Percentiles rank a stretch among this genome's conserved stretches.
phyloP scores from a whole-genome alignment of 202 grass and related monocot species.

The Panicum virgatum region DNA sequence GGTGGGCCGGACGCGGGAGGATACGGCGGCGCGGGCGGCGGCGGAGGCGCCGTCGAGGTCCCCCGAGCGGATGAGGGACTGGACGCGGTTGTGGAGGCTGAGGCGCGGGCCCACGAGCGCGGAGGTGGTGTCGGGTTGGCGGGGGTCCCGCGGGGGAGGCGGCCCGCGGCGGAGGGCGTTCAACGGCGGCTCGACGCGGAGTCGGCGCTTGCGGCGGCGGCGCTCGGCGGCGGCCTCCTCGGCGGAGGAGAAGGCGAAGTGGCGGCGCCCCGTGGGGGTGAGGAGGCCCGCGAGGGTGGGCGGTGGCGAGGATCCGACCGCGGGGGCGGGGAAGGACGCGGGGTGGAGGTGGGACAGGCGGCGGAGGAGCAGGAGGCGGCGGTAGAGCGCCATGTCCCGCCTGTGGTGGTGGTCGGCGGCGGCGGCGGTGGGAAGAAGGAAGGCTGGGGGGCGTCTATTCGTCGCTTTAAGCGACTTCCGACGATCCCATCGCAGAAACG shows the following conservation, averaged over 20 bases:
- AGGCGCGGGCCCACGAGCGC: constrained; percentile 67
- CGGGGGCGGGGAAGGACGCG: background rate
- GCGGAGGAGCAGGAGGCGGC: constrained; percentile 38
- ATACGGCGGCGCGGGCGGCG: constrained; percentile 33
- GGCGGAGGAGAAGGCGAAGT: constrained; percentile 60
- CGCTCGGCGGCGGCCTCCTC: constrained; percentile 74
- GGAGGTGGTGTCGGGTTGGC: constrained; percentile 67
- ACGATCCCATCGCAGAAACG: too few species aligned
- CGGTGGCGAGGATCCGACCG: background rate
- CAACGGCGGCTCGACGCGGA: constrained; percentile 70
- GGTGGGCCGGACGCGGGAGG: constrained; percentile 52
- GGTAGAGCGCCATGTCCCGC: constrained; percentile 24
- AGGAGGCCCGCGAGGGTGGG: constrained; percentile 4
- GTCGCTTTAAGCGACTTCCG: too few species aligned
- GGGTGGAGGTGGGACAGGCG: constrained; percentile 40
- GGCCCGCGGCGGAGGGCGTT: constrained; percentile 51
- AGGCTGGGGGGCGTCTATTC: too few species aligned
- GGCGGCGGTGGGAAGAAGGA: background rate
- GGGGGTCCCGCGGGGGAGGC: constrained; percentile 43
- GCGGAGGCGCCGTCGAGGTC: constrained; percentile 52
- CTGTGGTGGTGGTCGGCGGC: background rate
- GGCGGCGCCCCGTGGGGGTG: constrained; percentile 17
- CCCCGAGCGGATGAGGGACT: constrained; percentile 65
- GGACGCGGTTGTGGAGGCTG: constrained; percentile 68
- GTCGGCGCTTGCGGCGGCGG: constrained; percentile 66